These are phyloP conservation scores for Aegle marmelos DNA, from an alignment of 345 rosid species.

Conservation along the genomic window DNA sequence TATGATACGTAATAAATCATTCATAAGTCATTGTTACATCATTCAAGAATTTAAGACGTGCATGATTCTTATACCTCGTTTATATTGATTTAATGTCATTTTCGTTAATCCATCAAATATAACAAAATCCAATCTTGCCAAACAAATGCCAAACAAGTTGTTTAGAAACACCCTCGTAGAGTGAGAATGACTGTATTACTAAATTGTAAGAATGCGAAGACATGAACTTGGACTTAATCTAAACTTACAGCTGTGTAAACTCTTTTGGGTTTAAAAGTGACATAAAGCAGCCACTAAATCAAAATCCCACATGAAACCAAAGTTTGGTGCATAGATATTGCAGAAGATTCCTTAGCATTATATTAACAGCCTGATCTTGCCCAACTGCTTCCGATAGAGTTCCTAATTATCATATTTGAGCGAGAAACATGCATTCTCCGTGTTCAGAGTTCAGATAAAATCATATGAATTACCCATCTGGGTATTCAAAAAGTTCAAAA, in stretches of 20 bases:
- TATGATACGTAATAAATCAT: background rate
- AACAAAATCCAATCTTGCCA: background rate
- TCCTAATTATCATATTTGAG: background rate
- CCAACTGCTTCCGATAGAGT: background rate
- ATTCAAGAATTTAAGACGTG: background rate
- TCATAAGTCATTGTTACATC: background rate
- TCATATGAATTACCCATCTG: background rate
- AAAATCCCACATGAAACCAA: background rate
- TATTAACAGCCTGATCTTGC: background rate
- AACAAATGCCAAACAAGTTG: background rate
- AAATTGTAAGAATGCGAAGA: background rate
- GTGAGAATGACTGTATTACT: background rate
- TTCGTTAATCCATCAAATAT: background rate
- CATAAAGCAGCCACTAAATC: background rate
- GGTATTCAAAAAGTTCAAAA: background rate
- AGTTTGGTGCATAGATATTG: background rate
- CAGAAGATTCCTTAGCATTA: background rate
- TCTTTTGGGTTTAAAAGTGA: background rate
- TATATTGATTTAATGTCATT: background rate
- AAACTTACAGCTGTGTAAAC: conserved; percentile 1
- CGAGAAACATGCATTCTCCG: too few relatives aligned
- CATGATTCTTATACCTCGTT: background rate
- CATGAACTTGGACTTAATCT: background rate
- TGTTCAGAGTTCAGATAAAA: too few relatives aligned
- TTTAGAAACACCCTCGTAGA: background rate